Evolutionary conservation across 306 rosid genomes (phyloP).

Genomic region (Quercus variabilis): DNA sequence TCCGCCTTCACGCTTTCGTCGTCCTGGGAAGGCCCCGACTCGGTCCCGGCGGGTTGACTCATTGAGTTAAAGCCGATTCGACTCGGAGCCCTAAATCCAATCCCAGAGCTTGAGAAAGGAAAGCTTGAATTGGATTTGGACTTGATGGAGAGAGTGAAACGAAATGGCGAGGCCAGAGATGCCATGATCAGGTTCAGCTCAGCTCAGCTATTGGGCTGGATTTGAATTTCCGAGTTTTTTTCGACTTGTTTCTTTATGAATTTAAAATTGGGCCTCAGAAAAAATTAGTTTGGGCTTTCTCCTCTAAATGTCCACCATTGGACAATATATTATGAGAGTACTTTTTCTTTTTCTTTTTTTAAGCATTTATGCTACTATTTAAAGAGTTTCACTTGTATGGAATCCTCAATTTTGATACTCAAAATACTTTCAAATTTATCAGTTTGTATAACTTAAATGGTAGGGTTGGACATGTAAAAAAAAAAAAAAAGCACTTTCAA

Average conservation of each 20-base stretch:
- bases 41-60: slow-evolving; percentile 50
- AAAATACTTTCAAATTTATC: too few species aligned
- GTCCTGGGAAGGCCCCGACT: background rate
- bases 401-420: fast-evolving
- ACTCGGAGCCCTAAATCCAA: slow-evolving; percentile 28
- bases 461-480: too few species aligned
- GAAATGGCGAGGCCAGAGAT: slow-evolving; percentile 26
- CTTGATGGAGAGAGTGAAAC: slow-evolving; percentile 12
- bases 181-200: slow-evolving; percentile 34
- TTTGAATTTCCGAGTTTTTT: too few species aligned
- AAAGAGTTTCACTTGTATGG: fast-evolving
- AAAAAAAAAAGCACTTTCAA: too few species aligned
- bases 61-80: slow-evolving; percentile 42
- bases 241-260: too few species aligned
- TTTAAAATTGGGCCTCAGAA: too few species aligned
- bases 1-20: slow-evolving; percentile 23
- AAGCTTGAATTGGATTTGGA: slow-evolving; percentile 14
- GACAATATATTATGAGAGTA: too few species aligned
- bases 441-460: too few species aligned
- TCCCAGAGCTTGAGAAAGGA: background rate
- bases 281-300: too few species aligned
- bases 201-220: background rate
- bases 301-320: too few species aligned
- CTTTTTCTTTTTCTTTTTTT: too few species aligned
- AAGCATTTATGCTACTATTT: too few species aligned